A percentile compares a stretch with the other conserved stretches of the same genome.
phyloP scores from a whole-genome alignment of 148 eudicot genomes.

The Amaranthus palmeri region DNA sequence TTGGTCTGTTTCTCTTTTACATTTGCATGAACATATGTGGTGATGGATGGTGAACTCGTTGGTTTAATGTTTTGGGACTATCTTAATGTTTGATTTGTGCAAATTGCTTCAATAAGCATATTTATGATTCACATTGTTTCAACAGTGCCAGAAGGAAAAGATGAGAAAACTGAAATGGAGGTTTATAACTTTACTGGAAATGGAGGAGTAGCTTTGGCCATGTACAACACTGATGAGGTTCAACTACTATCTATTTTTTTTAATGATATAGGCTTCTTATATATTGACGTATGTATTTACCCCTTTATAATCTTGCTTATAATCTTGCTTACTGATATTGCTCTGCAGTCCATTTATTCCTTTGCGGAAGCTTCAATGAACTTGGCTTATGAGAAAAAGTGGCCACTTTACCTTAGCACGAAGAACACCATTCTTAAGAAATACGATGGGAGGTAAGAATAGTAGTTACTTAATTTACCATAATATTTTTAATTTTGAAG shows the following conservation, averaged over 20 bases:
- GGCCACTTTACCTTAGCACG: constrained; percentile 97
- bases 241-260: constrained; percentile 5
- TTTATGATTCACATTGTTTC: background rate
- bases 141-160: constrained; percentile 80
- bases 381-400: constrained; percentile 70
- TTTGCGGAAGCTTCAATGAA: constrained; percentile 97
- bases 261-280: background rate
- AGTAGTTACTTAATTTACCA: background rate
- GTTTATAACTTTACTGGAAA: constrained; percentile 72
- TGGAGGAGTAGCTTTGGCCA: constrained; percentile 86
- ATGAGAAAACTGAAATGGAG: constrained; percentile 65
- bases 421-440: constrained; percentile 93
- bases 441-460: constrained; percentile 77
- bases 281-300: background rate
- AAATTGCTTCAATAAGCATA: background rate
- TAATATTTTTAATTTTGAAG: background rate
- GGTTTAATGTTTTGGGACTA: background rate
- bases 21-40: background rate
- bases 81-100: background rate
- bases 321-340: constrained; percentile 1
- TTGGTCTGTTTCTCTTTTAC: background rate
- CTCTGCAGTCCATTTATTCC: constrained; percentile 58
- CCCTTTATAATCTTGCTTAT: constrained; percentile 1
- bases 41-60: background rate
- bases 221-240: constrained; percentile 99